Percentiles rank a stretch among this genome's conserved stretches.
These are phyloP conservation scores for Colletotrichum truncatum DNA, from an alignment of 2,329 filamentous ascomycete genomes.

Conservation along the genomic window DNA sequence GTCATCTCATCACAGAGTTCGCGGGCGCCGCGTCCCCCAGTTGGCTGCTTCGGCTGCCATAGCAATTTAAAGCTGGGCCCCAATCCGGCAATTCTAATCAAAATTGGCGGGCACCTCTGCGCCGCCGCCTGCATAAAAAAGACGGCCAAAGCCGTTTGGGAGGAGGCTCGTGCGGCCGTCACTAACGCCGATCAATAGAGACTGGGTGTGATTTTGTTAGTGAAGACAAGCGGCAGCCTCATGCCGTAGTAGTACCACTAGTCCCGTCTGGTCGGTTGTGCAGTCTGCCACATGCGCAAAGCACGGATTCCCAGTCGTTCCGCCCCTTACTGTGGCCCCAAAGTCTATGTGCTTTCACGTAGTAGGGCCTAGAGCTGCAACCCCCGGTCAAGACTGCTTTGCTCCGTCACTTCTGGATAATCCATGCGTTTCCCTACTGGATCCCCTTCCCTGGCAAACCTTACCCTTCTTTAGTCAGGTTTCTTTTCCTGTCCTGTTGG, in stretches of 20 bases:
- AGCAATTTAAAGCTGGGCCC: slow-evolving; percentile 12
- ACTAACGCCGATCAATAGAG: background rate
- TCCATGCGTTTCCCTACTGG: background rate
- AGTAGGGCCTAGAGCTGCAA: no score
- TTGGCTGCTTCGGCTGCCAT: slow-evolving; percentile 10
- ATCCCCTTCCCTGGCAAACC: background rate
- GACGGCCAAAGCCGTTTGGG: slow-evolving; percentile 2
- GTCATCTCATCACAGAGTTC: background rate
- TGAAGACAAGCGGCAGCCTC: slow-evolving; percentile 3
- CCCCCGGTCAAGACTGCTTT: no score
- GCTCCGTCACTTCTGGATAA: background rate
- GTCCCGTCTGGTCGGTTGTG: background rate
- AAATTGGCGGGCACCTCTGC: background rate
- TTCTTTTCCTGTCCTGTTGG: slow-evolving; percentile 11
- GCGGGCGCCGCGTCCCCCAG: slow-evolving; percentile 6
- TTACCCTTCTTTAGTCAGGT: background rate
- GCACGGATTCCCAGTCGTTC: slow-evolving; percentile 1
- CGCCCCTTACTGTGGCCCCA: slow-evolving; percentile 6
- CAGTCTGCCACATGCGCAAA: slow-evolving; percentile 23
- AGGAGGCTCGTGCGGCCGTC: background rate
- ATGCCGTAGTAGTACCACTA: background rate
- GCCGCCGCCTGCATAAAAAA: background rate
- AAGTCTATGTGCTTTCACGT: no score
- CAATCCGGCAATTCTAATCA: slow-evolving; percentile 24
- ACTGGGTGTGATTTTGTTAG: background rate